Base-by-base conservation (phyloP, 2,329 filamentous ascomycete genomes). In the Pyrenophora teres region DNA sequence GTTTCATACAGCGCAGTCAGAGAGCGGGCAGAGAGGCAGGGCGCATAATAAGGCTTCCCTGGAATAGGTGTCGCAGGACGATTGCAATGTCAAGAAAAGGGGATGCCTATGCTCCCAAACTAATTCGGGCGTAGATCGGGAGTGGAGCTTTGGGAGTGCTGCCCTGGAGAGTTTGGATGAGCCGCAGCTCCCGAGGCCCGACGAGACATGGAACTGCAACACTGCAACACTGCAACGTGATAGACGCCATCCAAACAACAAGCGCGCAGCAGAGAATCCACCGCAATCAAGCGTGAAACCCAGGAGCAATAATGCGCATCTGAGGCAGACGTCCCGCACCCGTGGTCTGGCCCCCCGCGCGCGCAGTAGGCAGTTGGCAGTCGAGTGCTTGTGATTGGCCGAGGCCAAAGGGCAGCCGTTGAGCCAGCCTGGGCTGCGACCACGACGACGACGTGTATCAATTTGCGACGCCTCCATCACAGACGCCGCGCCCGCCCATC, bases 41-140 rank as follows among this genome's bases (percentile, higher is more conserved):
- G 51, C 56, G 66, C 66, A 71, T 69, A 64, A 67, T 63, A 61
- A 54, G 60, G 58, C 45, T 21, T 49, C 59, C 52, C 60, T 63
- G 35, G 54, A 57, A 46, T 55, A 55, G 51, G 44, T 42, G 44
- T 21, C 18, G 42, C 44, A 47, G 46, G 56, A 55, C 55, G 59
- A 52, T 59, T 47, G 51, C 45, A 55, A 63, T 64, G 48, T 61
- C 52, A 54, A 56, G 63, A 68, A 69, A 67, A 65, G 67, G 68
- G 66, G 63, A 59, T 40, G 58, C 19, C 46, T 36, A 47, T 50
- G 52, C 36, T 46, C 50, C 57, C 40, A 50, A 52, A 47, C 57
- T 56, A 37, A 48, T 57, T 56, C 38, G 55, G 59, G 57, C 52
- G 57, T 52, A 58, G 57, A 57, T 61, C 49, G 50, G 36, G 32